A percentile compares a stretch with the other conserved stretches of the same genome.
phyloP scores from a whole-genome alignment of 768 basidiomycete species.

The Leucogyrophana mollusca region DNA sequence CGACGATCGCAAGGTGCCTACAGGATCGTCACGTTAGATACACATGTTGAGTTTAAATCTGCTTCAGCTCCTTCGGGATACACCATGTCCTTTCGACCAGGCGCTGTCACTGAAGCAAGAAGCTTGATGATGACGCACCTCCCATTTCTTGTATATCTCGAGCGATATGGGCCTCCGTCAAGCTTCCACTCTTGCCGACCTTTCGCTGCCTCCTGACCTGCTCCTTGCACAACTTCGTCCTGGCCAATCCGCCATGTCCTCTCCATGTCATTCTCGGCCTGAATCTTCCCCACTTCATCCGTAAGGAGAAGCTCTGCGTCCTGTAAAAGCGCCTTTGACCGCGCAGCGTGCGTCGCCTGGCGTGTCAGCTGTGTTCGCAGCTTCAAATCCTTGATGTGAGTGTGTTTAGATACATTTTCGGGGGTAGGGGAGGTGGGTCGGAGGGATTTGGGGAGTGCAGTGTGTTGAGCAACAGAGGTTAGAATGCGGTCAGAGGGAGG shows the following conservation, averaged over 20 bases:
- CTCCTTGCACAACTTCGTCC: conserved; percentile 63
- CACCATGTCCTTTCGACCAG: too few relatives aligned
- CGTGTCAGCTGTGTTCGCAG: conserved; percentile 67
- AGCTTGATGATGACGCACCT: conserved; percentile 50
- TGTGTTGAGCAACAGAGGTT: conserved; percentile 55
- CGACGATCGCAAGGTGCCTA: conserved; percentile 86
- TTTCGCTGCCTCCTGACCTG: conserved; percentile 72
- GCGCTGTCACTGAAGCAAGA: too few relatives aligned
- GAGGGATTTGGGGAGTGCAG: conserved; percentile 69
- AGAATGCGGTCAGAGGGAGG: conserved; percentile 48
- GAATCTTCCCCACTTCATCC: conserved; percentile 70
- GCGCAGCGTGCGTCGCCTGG: conserved; percentile 59
- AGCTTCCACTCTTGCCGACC: conserved; percentile 79
- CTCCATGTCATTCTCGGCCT: conserved; percentile 79
- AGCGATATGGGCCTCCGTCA: conserved; percentile 82
- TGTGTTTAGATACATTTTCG: conserved; percentile 47
- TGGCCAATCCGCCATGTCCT: conserved; percentile 88
- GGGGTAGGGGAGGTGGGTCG: conserved; percentile 47
- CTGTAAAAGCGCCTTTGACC: conserved; percentile 58
- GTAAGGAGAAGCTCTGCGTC: conserved; percentile 73
- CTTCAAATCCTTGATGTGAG: conserved; percentile 72
- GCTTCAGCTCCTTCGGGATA: not conserved
- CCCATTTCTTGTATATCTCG: conserved; percentile 89
- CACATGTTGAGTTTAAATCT: too few relatives aligned
- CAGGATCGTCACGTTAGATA: too few relatives aligned